phyloP scores from a whole-genome alignment of 305 asterid genomes.

The Petunia hybrid region DNA sequence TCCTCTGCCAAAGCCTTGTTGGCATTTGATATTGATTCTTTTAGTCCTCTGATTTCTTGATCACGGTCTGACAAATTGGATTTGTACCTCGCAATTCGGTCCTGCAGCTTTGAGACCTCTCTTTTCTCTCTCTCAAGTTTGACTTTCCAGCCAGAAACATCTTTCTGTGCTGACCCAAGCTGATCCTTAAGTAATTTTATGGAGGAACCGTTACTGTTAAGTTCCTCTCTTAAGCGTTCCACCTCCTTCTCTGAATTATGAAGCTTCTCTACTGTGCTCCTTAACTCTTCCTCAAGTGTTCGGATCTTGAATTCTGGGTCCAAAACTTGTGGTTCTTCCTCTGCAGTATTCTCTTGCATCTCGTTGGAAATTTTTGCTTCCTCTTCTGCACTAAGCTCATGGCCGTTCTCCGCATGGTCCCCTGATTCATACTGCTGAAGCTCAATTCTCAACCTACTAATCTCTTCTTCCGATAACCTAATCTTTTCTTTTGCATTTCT shows the following conservation, averaged over 20 bases:
- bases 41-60: constrained; percentile 78
- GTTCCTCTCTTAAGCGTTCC: constrained; percentile 52
- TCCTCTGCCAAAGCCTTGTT: constrained; percentile 84
- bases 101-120: constrained; percentile 73
- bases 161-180: constrained; percentile 64
- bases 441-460: constrained; percentile 32
- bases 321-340: constrained; percentile 42
- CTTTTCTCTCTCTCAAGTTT: constrained; percentile 69
- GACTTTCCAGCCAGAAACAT: constrained; percentile 61
- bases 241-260: constrained; percentile 61
- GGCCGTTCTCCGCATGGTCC: neutral
- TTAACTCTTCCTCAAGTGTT: constrained; percentile 60
- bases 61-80: constrained; percentile 75
- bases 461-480: constrained; percentile 38
- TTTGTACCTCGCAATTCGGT: constrained; percentile 77
- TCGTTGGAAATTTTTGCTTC: constrained; percentile 33
- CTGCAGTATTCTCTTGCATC: constrained; percentile 37
- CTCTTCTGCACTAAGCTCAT: constrained; percentile 21
- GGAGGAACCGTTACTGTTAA: constrained; percentile 48
- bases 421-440: constrained; percentile 32
- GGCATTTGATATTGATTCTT: constrained; percentile 72
- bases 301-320: constrained; percentile 46
- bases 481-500: constrained; percentile 40
- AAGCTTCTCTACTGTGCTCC: constrained; percentile 55
- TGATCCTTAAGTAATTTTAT: constrained; percentile 57